These are phyloP conservation scores for Cystoderma amianthinum DNA, from an alignment of 768 basidiomycete genomes.

Conservation along the genomic window DNA sequence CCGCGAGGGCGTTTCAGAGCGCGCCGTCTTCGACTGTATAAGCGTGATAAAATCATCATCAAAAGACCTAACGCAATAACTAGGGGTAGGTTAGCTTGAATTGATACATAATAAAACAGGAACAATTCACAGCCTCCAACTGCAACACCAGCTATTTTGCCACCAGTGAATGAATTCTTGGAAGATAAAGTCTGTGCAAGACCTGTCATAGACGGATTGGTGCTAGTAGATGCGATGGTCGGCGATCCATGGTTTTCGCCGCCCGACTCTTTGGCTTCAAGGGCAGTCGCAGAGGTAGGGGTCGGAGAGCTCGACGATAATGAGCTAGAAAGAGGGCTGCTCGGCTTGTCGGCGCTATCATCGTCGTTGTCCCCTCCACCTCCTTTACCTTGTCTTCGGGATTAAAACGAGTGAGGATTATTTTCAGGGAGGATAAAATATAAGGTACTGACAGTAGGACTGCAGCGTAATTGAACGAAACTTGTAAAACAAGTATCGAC, in stretches of 20 bases:
- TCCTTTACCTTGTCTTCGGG: too few species aligned
- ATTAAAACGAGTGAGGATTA: background rate
- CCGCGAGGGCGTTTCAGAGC: slow-evolving; percentile 9
- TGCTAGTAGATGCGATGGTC: background rate
- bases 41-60: background rate
- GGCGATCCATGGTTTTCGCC: background rate
- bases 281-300: too few species aligned
- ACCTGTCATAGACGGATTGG: background rate
- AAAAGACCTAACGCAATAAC: background rate
- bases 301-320: too few species aligned
- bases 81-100: background rate
- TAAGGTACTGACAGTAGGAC: too few species aligned
- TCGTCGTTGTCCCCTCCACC: slow-evolving; percentile 4
- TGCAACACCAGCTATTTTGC: slow-evolving; percentile 13
- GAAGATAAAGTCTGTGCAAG: background rate
- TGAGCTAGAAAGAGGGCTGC: too few species aligned
- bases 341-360: too few species aligned
- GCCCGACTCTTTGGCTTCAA: too few species aligned
- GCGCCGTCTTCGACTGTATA: background rate
- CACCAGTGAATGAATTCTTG: slow-evolving; percentile 8
- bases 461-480: too few species aligned
- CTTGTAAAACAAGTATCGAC: too few species aligned
- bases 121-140: slow-evolving; percentile 10
- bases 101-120: too few species aligned
- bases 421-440: too few species aligned